Evolutionary conservation across 179 eudicot species (phyloP), one percentile per base, ranked within the genome.

Genomic region (Gypsophila paniculata): DNA sequence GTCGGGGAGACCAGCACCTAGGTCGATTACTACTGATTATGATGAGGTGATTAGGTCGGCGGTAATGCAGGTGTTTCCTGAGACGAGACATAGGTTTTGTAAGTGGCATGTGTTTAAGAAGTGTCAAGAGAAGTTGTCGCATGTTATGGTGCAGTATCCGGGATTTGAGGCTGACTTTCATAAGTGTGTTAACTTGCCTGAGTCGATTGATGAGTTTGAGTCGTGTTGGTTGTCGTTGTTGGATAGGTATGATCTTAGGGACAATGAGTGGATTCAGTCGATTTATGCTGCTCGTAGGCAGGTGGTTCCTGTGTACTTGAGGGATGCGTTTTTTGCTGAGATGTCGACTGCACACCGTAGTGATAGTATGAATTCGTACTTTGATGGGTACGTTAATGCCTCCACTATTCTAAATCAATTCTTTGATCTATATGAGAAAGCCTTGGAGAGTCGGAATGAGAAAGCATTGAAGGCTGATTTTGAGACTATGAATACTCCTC

Each of bases 391-490:
- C 72, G 87, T 89, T 62, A 89, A 89, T 78, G 93, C 91, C 6
- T 80, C 90, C 36, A 88, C 90, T 10, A 76, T 63, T 73, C 78
- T 88, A 9, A 76, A 59, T 65, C 89, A 83, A 80, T 86, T 88
- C 60, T 85, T 88, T 76, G 85, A 80, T 75, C 74, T 80, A 19
- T 88, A 87, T 42, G 91, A 88, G 74, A 88, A 88, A 57, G 93
- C 93, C 48, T 46, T 82, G 29, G 90, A 87, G 58, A 87, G 93
- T 70, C 89, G 89, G n/a, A 85, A 82, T 77, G 93, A 88, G 76
- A 88, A 83, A 77, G 93, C 87, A 84, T 87, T 88, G 65, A 87
- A 87, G 81, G 90, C 90, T 8, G 93, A 86, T 82, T 85, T 78
- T 68, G 90, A 88, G 72, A 85, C 90, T 7, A 79, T 85, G 80